Percentiles rank a stretch among this genome's conserved stretches.
These are phyloP conservation scores for Penicillium sp. DNA, from an alignment of 2,329 filamentous ascomycete species.

Conservation along the genomic window DNA sequence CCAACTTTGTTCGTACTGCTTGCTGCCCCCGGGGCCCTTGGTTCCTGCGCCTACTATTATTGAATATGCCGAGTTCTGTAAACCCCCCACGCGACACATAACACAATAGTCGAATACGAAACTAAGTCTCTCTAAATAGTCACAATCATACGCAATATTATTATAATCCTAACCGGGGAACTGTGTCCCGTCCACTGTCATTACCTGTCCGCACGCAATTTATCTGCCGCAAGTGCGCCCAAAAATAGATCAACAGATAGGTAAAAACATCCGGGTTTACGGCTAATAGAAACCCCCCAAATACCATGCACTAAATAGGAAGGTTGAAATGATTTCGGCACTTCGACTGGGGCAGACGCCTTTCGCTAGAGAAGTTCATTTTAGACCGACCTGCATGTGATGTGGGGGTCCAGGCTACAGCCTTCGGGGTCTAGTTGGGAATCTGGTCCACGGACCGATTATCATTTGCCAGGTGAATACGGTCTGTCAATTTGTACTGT, in stretches of 20 bases:
- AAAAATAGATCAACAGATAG: no score
- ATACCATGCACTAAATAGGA: neutral
- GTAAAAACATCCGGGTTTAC: neutral
- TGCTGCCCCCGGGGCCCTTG: no score
- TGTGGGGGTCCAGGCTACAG: neutral
- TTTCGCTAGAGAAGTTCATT: neutral
- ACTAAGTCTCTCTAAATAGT: no score
- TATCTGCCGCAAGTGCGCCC: neutral
- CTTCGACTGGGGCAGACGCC: neutral
- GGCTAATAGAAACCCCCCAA: neutral
- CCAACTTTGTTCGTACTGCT: no score
- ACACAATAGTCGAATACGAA: no score
- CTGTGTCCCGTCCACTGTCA: neutral
- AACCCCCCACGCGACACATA: no score
- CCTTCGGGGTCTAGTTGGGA: neutral
- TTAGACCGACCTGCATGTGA: conserved; percentile 7
- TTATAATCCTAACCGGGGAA: neutral
- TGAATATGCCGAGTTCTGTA: no score
- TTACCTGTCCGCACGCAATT: conserved; percentile 13
- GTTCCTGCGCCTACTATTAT: no score
- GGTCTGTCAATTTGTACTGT: neutral
- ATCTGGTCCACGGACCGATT: neutral
- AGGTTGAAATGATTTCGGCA: neutral
- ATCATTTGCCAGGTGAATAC: no score
- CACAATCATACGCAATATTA: no score